phyloP scores from a whole-genome alignment of 345 rosid species.

The Eucalyptus globulus region DNA sequence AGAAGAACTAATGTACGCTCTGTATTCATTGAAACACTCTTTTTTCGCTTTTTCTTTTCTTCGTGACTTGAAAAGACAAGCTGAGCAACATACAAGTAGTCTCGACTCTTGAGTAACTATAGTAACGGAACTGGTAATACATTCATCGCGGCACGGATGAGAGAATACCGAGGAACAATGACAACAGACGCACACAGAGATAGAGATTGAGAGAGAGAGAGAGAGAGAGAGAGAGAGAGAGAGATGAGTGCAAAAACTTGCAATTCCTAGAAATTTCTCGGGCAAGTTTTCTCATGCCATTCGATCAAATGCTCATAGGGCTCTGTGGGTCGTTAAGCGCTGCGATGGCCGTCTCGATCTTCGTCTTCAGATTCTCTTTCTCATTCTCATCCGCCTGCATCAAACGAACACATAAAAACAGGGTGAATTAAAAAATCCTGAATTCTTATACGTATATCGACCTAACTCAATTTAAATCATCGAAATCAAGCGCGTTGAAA shows the following conservation, averaged over 20 bases:
- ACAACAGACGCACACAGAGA: background rate
- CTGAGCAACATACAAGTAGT: background rate
- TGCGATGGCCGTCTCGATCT: slow-evolving; percentile 43
- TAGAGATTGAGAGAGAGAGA: background rate
- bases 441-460: background rate
- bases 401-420: background rate
- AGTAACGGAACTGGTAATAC: background rate
- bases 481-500: background rate
- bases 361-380: slow-evolving; percentile 21
- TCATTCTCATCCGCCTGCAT: slow-evolving; percentile 57
- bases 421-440: background rate
- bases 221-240: background rate
- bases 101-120: background rate
- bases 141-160: background rate
- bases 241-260: background rate
- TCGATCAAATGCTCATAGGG: slow-evolving; percentile 38
- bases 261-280: background rate
- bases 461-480: background rate
- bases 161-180: background rate
- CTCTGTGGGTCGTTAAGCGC: slow-evolving; percentile 45
- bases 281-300: background rate
- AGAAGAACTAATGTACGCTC: background rate
- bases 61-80: background rate
- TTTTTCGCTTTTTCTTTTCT: background rate
- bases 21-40: background rate